phyloP scores from a whole-genome alignment of 768 basidiomycete genomes.

The Hirschioporus abietinus region DNA sequence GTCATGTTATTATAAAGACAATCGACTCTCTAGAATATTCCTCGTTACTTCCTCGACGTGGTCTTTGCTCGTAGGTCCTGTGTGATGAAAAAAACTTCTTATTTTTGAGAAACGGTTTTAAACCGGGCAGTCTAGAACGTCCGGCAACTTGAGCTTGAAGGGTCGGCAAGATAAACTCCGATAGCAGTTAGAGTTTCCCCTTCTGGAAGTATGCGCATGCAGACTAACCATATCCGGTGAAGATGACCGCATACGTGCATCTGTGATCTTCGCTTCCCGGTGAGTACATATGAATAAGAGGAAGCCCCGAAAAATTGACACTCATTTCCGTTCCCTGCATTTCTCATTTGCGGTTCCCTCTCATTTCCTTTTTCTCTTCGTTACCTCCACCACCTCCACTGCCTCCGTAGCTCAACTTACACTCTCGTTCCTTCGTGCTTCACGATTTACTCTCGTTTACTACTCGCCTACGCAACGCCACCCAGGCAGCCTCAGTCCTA shows the following conservation, averaged over 20 bases:
- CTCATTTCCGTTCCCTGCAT: not conserved
- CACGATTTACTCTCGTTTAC: conserved; percentile 1
- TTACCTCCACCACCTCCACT: not conserved
- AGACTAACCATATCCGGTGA: not conserved
- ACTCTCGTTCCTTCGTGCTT: not conserved
- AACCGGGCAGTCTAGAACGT: not conserved
- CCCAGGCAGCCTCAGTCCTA: not conserved
- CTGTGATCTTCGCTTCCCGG: not conserved
- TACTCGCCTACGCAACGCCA: not conserved
- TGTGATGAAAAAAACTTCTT: too few species aligned
- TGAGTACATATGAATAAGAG: not conserved
- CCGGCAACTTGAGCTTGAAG: too few species aligned
- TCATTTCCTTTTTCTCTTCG: not conserved
- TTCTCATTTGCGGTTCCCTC: too few species aligned
- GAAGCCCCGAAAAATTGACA: not conserved
- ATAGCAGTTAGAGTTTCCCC: not conserved
- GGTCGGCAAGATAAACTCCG: not conserved
- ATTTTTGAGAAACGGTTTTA: not conserved
- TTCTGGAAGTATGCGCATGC: not conserved
- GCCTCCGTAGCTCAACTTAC: not conserved
- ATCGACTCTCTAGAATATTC: not conserved
- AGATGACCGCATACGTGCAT: not conserved
- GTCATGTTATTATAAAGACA: not conserved
- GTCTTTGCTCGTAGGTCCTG: not conserved
- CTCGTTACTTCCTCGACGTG: not conserved